Base-by-base conservation (phyloP, 306 rosid species). In the Corylus heterophylla region DNA sequence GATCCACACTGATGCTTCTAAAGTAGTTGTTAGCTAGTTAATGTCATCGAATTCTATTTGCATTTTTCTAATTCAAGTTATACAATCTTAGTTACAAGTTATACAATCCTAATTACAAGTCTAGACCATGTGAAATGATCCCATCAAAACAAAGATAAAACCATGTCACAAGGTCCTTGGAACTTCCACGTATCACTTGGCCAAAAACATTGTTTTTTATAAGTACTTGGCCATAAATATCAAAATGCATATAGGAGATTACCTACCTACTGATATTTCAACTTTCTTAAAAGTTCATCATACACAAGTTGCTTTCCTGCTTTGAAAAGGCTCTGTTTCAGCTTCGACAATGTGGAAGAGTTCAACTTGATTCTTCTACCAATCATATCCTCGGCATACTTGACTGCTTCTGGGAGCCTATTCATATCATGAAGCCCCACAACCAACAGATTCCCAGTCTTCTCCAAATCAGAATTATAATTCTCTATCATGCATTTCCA, bases 371-470 rank as follows among this genome's bases (percentile, higher is more conserved):
- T 88, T 68, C 89, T 74, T 72, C 88, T 90, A 27, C 10, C 76
- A 70, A 87, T 86, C 89, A 92, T 90, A 80, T 90, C 91, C 74
- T 88, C 87, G 0, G 93, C 90, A 79, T 90, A 90, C 86, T 90
- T 92, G 71, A 90, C 91, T 0, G 94, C 94, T 79, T 92, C 94
- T 0, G 88, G 89, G 2, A 84, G 68, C 85, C 90, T 88, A 77
- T 71, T 74, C 47, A 79, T 76, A 79, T 90, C 87, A 3, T 74
- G 61, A 35, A 92, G 90, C 76, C 90, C 89, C 52, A 58, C 39
- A 54, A 92, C 82, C 75, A 92, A 68, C 16, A 79, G 20, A 81
- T 90, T 90, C 0, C 86, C 91, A 0, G 85, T 78, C 51, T 85
- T 88, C 81, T 92, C 91, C 51, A 88, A 76, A 76, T 81, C 87